Evolutionary conservation across 2,329 filamentous ascomycete genomes (phyloP), one percentile per base, ranked within the genome.

Genomic region (Xylariaceae sp.): DNA sequence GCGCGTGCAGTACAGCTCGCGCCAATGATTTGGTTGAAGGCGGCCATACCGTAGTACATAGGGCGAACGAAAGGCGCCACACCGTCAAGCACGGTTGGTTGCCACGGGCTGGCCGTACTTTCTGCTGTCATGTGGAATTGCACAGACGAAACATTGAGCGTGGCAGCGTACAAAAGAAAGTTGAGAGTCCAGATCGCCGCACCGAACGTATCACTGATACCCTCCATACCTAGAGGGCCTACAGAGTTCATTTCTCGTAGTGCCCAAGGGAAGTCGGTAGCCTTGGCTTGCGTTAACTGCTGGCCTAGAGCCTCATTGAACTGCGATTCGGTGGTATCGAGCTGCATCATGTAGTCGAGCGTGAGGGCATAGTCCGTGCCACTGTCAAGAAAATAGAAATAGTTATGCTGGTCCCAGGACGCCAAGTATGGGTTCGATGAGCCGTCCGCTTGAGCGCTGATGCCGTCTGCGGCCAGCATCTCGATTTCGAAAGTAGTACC

Each of bases 51-150:
- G 47, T 75, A 75, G 60, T 76, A 76, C 35, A 66, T 59, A 1
- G 72, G 71, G 19, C 72, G 66, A 9, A 74, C 69, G 47, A 65
- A 66, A 1, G 68, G 64, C 18, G 59, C 55, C 4, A 55, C 62
- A 22, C 61, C 66, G 46, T 67, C 63, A 44, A 63, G 56, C 16
- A 57, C 37, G 30, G 67, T 59, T 9, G 72, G 72, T 47, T 71
- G 66, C 72, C 72, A 76, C 2, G 72, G 68, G 42, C 66, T 66
- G 6, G 71, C 68, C 49, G 69, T 70, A 45, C 71, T 73, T 54
- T 72, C 72, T 54, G 72, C 69, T 9, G 72, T 75, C 71, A 75
- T 73, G 62, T 76, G 72, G 62, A 75, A 68, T 46, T 73, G 64
- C 3, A 75, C 69, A 7, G 66, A 67, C 0, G 63, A 58, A 37